These are phyloP conservation scores for Apophysomyces variabilis DNA, from an alignment of 371 early-diverging fungal species.

Conservation along the genomic window DNA sequence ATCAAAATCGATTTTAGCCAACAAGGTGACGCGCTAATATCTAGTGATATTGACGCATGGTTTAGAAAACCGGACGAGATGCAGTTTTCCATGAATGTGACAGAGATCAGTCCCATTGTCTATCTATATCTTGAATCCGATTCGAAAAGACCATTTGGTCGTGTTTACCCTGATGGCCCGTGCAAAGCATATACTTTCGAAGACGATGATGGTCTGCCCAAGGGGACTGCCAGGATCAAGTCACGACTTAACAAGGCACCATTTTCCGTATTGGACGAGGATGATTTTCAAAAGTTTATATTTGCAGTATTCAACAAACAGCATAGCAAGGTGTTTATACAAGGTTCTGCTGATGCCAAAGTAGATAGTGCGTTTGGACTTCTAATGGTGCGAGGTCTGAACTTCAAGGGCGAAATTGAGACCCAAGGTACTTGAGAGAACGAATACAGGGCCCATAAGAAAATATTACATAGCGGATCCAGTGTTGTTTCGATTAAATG, in stretches of 20 bases:
- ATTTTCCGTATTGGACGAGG: constrained; percentile 40
- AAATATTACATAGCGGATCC: not conserved
- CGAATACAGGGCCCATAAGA: not conserved
- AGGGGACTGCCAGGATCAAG: constrained; percentile 25
- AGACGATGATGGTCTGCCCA: constrained; percentile 12
- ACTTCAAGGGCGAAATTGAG: constrained; percentile 47
- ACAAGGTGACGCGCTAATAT: constrained; percentile 31
- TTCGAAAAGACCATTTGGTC: constrained; percentile 43
- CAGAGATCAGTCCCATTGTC: constrained; percentile 39
- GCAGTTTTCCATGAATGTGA: constrained; percentile 47
- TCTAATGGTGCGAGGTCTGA: constrained; percentile 38
- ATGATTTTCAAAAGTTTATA: constrained; percentile 46
- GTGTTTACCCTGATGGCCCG: constrained; percentile 31
- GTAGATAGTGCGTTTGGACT: constrained; percentile 48
- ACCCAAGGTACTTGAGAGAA: constrained; percentile 36
- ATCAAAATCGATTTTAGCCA: constrained; percentile 48
- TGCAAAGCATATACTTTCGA: constrained; percentile 36
- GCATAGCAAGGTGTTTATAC: constrained; percentile 33
- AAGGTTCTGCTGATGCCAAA: constrained; percentile 43
- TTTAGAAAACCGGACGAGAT: constrained; percentile 48
- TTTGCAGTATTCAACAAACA: constrained; percentile 21
- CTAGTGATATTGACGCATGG: constrained; percentile 40
- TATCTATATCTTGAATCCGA: constrained; percentile 35
- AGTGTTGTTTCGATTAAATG: not conserved
- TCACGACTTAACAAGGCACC: constrained; percentile 43